These are phyloP conservation scores for Aquilaria agallochum DNA, from an alignment of 441 rosid genomes.

Conservation along the genomic window DNA sequence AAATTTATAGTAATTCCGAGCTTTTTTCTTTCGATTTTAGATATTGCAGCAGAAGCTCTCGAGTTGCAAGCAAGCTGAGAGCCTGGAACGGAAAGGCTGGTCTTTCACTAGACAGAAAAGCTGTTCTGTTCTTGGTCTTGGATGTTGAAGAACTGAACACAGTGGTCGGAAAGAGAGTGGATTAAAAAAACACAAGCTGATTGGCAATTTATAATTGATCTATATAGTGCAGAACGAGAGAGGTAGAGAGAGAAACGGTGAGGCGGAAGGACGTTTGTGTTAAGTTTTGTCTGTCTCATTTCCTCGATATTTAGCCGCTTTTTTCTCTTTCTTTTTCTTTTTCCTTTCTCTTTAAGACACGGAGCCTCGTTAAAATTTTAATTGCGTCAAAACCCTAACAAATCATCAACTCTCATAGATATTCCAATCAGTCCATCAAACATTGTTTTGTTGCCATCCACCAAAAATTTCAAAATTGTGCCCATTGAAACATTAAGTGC, in stretches of 20 bases:
- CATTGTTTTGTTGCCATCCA: too few relatives aligned
- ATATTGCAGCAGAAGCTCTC: background rate
- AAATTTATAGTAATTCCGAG: background rate
- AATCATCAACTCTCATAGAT: too few relatives aligned
- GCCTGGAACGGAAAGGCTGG: constrained; percentile 19
- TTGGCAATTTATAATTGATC: background rate
- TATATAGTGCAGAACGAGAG: constrained; percentile 7
- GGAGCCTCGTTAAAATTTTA: too few relatives aligned
- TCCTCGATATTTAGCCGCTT: background rate
- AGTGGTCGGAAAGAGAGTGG: constrained; percentile 26
- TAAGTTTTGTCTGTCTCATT: constrained; percentile 16
- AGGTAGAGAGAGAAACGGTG: background rate
- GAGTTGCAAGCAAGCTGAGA: background rate
- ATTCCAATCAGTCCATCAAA: too few relatives aligned
- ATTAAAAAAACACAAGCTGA: constrained; percentile 21
- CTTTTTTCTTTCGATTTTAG: constrained; percentile 16
- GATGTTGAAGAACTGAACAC: constrained; percentile 15
- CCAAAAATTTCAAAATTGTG: too few relatives aligned
- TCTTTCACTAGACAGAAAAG: constrained; percentile 13
- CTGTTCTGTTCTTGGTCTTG: constrained; percentile 14
- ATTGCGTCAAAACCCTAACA: too few relatives aligned
- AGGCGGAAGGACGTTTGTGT: constrained; percentile 9
- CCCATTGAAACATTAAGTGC: too few relatives aligned
- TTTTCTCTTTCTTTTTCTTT: background rate
- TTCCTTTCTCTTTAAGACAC: background rate